These are phyloP conservation scores for Jacaranda copaia DNA, from an alignment of 257 asterid species.

Conservation along the genomic window DNA sequence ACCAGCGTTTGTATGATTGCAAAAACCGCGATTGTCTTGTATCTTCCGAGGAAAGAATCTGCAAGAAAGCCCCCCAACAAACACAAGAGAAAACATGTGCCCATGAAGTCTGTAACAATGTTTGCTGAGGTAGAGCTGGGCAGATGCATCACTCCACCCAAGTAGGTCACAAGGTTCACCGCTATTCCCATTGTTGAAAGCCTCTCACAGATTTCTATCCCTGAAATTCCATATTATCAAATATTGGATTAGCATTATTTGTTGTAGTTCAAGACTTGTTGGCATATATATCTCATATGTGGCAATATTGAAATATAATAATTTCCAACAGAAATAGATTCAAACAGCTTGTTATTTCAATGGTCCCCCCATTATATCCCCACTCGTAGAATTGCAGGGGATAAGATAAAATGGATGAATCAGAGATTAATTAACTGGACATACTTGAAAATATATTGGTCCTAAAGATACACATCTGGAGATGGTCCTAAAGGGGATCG, in stretches of 20 bases:
- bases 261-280: background rate
- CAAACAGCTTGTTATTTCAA: background rate
- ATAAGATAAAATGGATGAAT: background rate
- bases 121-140: constrained; percentile 78
- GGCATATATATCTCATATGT: background rate
- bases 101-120: constrained; percentile 90
- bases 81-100: constrained; percentile 85
- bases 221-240: constrained; percentile 37
- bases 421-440: background rate
- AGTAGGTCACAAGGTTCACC: constrained; percentile 75
- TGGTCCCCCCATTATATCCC: background rate
- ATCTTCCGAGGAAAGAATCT: constrained; percentile 90
- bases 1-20: constrained; percentile 66
- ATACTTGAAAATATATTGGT: constrained; percentile 14
- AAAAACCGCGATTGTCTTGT: constrained; percentile 75
- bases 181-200: constrained; percentile 86
- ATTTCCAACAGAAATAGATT: background rate
- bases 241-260: background rate
- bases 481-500: background rate
- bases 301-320: background rate
- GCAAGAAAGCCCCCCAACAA: constrained; percentile 91
- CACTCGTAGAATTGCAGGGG: constrained; percentile 29
- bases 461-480: background rate
- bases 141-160: constrained; percentile 76
- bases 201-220: constrained; percentile 72